These are phyloP conservation scores for Jacaranda copaia DNA, from an alignment of 257 asterid species.

Conservation along the genomic window DNA sequence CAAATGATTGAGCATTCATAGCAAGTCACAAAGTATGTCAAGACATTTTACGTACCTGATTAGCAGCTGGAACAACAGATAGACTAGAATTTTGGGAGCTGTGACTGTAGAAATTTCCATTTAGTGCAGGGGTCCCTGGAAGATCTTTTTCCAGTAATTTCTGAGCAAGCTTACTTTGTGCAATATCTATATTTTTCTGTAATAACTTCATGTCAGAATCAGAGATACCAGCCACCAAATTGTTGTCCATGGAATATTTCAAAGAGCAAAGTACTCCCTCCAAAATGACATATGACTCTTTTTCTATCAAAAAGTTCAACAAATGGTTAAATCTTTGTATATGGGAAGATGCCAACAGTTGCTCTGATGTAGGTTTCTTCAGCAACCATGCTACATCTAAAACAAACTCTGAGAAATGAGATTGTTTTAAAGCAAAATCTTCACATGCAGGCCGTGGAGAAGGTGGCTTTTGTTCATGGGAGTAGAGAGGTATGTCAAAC, in stretches of 20 bases:
- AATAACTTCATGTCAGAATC: conserved; percentile 56
- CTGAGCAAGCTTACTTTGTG: conserved; percentile 44
- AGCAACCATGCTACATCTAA: conserved; percentile 86
- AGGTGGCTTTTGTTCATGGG: conserved; percentile 38
- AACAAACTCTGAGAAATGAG: conserved; percentile 59
- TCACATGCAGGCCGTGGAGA: conserved; percentile 51
- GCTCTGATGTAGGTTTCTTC: conserved; percentile 59
- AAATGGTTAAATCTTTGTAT: conserved; percentile 62
- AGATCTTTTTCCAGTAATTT: conserved; percentile 42
- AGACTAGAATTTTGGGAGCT: conserved; percentile 37
- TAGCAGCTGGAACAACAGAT: conserved; percentile 35
- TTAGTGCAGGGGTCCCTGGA: conserved; percentile 9
- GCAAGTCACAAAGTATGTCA: neutral
- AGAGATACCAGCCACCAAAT: conserved; percentile 46
- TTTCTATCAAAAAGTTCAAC: conserved; percentile 58
- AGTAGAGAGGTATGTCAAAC: conserved; percentile 37
- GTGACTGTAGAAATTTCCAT: conserved; percentile 35
- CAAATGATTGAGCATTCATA: neutral
- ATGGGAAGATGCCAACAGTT: conserved; percentile 49
- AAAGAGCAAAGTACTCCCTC: conserved; percentile 53
- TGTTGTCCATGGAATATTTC: conserved; percentile 46
- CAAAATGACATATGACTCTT: conserved; percentile 61
- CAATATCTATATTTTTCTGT: conserved; percentile 51
- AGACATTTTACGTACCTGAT: conserved; percentile 45
- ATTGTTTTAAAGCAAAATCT: conserved; percentile 50